Evolutionary conservation across 2,329 filamentous ascomycete genomes (phyloP).

Genomic region (Cadophora sp.): DNA sequence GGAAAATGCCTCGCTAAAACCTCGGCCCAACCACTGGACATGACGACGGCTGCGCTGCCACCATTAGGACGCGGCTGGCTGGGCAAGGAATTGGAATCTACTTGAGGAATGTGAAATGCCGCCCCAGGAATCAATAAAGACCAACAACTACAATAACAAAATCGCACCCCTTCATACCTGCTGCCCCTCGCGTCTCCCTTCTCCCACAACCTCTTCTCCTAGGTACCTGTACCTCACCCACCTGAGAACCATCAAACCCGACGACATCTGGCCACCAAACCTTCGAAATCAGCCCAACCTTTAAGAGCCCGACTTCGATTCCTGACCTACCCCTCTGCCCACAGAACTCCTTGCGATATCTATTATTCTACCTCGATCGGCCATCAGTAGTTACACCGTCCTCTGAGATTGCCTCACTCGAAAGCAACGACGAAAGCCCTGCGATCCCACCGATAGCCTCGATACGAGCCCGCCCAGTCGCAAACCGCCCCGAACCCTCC

Average conservation of each 20-base stretch:
- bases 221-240: no score
- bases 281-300: background rate
- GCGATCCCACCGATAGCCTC: background rate
- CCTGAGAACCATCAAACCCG: background rate
- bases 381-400: background rate
- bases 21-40: background rate
- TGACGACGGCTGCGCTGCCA: slow-evolving; percentile 10
- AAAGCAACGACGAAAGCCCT: background rate
- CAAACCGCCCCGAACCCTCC: background rate
- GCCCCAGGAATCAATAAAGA: slow-evolving; percentile 2
- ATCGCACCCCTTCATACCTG: background rate
- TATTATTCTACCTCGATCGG: no score
- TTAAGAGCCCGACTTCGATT: background rate
- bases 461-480: slow-evolving; percentile 4
- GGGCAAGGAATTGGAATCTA: background rate
- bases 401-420: background rate
- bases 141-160: slow-evolving; percentile 1
- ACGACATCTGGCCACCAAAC: background rate
- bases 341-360: no score
- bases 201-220: background rate
- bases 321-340: no score
- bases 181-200: background rate
- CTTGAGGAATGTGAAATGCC: background rate
- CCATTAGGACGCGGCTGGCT: background rate
- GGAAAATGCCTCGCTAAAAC: slow-evolving; percentile 1